These are phyloP conservation scores for Macrotyloma uniflorum DNA, from an alignment of 306 rosid species.

Conservation along the genomic window DNA sequence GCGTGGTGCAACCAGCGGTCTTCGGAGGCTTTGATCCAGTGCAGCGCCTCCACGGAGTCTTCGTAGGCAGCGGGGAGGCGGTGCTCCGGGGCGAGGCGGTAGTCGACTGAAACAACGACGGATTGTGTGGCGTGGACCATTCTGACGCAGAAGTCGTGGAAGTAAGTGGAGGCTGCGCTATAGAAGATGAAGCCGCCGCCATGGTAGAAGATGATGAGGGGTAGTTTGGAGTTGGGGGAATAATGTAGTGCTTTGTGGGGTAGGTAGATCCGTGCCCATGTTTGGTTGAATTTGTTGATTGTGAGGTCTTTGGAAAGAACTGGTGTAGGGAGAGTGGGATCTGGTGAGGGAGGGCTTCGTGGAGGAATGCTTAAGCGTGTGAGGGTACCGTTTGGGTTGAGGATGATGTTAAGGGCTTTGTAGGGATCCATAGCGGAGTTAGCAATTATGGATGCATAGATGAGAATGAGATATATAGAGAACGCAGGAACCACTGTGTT, in stretches of 20 bases:
- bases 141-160: constrained; percentile 44
- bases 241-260: constrained; percentile 38
- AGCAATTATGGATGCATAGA: neutral
- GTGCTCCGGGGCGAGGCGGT: constrained; percentile 65
- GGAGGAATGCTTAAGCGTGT: constrained; percentile 43
- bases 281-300: constrained; percentile 47
- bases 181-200: constrained; percentile 60
- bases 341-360: constrained; percentile 43
- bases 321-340: constrained; percentile 36
- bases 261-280: constrained; percentile 52
- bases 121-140: constrained; percentile 34
- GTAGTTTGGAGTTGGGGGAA: constrained; percentile 28
- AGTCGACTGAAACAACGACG: constrained; percentile 54
- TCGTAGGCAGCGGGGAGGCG: constrained; percentile 55
- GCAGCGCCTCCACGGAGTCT: constrained; percentile 55
- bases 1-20: constrained; percentile 55
- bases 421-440: constrained; percentile 47
- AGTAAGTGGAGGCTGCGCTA: constrained; percentile 46
- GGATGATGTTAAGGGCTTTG: constrained; percentile 44
- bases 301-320: constrained; percentile 55
- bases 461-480: neutral
- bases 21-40: constrained; percentile 45
- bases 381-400: constrained; percentile 53
- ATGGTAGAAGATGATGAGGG: constrained; percentile 54
- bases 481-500: neutral